These are phyloP conservation scores for Pluteus cervinus DNA, from an alignment of 768 basidiomycete genomes.

Conservation along the genomic window DNA sequence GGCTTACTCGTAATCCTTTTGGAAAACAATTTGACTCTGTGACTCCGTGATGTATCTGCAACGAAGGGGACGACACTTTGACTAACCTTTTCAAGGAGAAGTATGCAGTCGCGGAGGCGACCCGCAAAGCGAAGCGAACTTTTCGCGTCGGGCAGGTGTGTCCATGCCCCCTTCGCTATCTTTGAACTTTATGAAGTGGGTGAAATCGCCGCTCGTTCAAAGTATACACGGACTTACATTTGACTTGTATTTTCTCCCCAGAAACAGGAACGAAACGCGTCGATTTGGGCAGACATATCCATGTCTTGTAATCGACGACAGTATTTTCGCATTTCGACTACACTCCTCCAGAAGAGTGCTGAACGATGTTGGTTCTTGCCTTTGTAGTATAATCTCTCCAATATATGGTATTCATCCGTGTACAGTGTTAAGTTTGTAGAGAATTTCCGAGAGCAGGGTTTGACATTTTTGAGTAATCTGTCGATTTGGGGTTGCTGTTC, in stretches of 20 bases:
- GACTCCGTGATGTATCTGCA: background rate
- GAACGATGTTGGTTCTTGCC: conserved; percentile 73
- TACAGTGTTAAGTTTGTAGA: conserved; percentile 35
- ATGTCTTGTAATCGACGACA: conserved; percentile 29
- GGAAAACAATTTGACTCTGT: conserved; percentile 41
- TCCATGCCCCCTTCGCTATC: conserved; percentile 58
- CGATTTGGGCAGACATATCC: conserved; percentile 24
- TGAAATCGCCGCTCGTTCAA: background rate
- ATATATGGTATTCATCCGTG: conserved; percentile 47
- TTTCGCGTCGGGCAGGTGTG: conserved; percentile 40
- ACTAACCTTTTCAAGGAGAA: conserved; percentile 39
- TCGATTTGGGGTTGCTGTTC: conserved; percentile 39
- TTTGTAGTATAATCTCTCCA: conserved; percentile 71
- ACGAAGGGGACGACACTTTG: conserved; percentile 2
- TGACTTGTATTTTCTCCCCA: conserved; percentile 31
- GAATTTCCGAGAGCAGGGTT: conserved; percentile 45
- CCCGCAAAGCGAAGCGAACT: conserved; percentile 27
- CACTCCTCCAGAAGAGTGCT: conserved; percentile 65
- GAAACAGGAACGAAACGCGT: conserved; percentile 43
- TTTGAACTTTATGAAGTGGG: conserved; percentile 36
- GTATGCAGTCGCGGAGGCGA: conserved; percentile 27
- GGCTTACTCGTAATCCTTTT: conserved; percentile 47
- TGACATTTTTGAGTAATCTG: conserved; percentile 55
- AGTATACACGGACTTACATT: conserved; percentile 27
- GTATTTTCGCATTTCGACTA: conserved; percentile 55